phyloP scores from a whole-genome alignment of 2,329 filamentous ascomycete species.

The Colletotrichum tabaci region DNA sequence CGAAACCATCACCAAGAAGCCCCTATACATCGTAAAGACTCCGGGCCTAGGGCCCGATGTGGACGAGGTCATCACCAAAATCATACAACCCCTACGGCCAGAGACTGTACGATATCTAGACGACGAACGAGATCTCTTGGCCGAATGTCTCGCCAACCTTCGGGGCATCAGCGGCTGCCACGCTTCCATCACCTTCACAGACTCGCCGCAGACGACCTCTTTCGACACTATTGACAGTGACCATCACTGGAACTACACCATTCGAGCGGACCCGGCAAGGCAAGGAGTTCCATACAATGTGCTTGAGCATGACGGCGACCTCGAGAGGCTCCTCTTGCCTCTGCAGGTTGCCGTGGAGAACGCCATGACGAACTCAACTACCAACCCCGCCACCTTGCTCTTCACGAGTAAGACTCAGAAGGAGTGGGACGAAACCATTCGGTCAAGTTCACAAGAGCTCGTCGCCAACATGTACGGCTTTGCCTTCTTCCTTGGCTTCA shows the following conservation, averaged over 20 bases:
- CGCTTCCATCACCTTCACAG: slow-evolving; percentile 48
- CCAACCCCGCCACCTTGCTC: slow-evolving; percentile 43
- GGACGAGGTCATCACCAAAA: not conserved
- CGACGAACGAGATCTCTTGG: slow-evolving; percentile 41
- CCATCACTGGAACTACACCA: slow-evolving; percentile 50
- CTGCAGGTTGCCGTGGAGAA: slow-evolving; percentile 53
- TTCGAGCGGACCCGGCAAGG: slow-evolving; percentile 45
- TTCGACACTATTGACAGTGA: slow-evolving; percentile 13
- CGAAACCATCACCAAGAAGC: slow-evolving; percentile 44
- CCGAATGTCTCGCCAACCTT: slow-evolving; percentile 46
- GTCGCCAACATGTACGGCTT: slow-evolving; percentile 45
- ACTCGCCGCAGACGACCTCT: slow-evolving; percentile 47
- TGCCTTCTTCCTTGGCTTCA: slow-evolving; percentile 45
- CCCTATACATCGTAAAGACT: slow-evolving; percentile 42
- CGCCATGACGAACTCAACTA: slow-evolving; percentile 48
- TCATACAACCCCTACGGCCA: not conserved
- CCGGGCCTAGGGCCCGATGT: slow-evolving; percentile 11
- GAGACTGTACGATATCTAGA: slow-evolving; percentile 29
- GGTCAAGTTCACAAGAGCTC: slow-evolving; percentile 13
- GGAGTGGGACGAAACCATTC: slow-evolving; percentile 13
- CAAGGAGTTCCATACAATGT: slow-evolving; percentile 64
- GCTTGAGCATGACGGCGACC: slow-evolving; percentile 51
- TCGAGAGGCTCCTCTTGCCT: slow-evolving; percentile 47
- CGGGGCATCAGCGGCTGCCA: slow-evolving; percentile 50
- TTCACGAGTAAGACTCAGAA: slow-evolving; percentile 41